Base-by-base conservation (phyloP, 2,329 filamentous ascomycete genomes). In the Alternaria ethzedia region DNA sequence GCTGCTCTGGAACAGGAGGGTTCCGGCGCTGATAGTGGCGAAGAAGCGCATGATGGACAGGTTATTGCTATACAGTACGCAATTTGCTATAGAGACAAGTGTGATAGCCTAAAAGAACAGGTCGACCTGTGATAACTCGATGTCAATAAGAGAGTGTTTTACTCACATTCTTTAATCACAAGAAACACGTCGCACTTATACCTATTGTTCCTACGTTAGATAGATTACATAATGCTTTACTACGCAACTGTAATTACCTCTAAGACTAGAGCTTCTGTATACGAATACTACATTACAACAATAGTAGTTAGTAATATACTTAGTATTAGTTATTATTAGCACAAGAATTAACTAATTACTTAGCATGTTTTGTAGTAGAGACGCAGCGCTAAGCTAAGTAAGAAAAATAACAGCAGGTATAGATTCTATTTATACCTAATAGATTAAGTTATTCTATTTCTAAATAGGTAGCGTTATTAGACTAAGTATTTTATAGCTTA, bases 271-370 rank as follows among this genome's bases (percentile, higher is more conserved):
- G 32, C 32, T n/a, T 1, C 15, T 36, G 4, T 36, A 36, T 2
- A 36, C 15, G 4, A 36, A n/a, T 1, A 5, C 5, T 2, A n/a
- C 4, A 3, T 3, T 0, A n/a, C 15, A 0, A 36, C 4, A 36
- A 36, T 5, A 36, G 32, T 36, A 36, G 32, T 9, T 36, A n/a
- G 32, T 2, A n/a, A 5, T 36, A n/a, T n/a, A n/a, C n/a, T n/a
- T n/a, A n/a, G n/a, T n/a, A n/a, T n/a, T n/a, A n/a, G n/a, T n/a
- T n/a, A n/a, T n/a, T n/a, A n/a, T n/a, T n/a, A n/a, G n/a, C n/a
- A n/a, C n/a, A n/a, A n/a, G n/a, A n/a, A n/a, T n/a, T n/a, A n/a
- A n/a, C n/a, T n/a, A n/a, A n/a, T n/a, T n/a, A n/a, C n/a, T n/a
- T n/a, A n/a, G n/a, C n/a, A n/a, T n/a, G n/a, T n/a, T n/a, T n/a